Evolutionary conservation across 2,329 filamentous ascomycete genomes (phyloP), one percentile per base, ranked within the genome.

Genomic region (Hirsutella minnesotensis): DNA sequence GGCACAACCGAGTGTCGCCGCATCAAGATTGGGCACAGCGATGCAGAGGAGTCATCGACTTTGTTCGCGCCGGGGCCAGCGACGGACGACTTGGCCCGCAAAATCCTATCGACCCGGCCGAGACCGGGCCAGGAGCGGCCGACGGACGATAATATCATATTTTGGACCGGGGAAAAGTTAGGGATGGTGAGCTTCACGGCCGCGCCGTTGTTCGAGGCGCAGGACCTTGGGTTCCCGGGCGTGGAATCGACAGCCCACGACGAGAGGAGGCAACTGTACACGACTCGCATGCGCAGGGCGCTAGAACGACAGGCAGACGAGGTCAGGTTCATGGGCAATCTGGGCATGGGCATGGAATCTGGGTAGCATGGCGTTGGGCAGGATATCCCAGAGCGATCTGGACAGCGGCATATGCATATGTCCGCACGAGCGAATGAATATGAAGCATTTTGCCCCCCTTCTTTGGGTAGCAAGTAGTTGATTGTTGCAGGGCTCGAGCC

Each of bases 111-210:
- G 3, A 81, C 75, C 3, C 60, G 64, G 41, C 66, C 68, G 4
- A 39, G 56, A 49, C 44, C 45, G 21, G 62, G 47, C 36, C 47
- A 53, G n/a, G 49, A 54, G 30, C 47, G 55, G 29, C 52, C 57
- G 10, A 77, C 75, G 50, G 59, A 75, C 40, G 79, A 87, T 53
- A 82, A 90, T 52, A 62, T 95, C 12, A 60, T 94, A 4, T 69
- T 95, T 38, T 95, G 88, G 88, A 95, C 88, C 0, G 89, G 87
- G 16, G 87, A 94, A 45, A 81, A 80, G 49, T 66, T 95, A 38
- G 89, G 87, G 0, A 68, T 92, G 45, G 60, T 94, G 18, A 70
- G 65, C 43, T 85, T 85, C 55, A 76, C 78, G 1, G 63, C 67
- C 33, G 56, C 61, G 53, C 61, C 70, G 4, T 66, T 70, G 1